Evolutionary conservation across 257 asterid species (phyloP).

Genomic region (Perilla frutescens): DNA sequence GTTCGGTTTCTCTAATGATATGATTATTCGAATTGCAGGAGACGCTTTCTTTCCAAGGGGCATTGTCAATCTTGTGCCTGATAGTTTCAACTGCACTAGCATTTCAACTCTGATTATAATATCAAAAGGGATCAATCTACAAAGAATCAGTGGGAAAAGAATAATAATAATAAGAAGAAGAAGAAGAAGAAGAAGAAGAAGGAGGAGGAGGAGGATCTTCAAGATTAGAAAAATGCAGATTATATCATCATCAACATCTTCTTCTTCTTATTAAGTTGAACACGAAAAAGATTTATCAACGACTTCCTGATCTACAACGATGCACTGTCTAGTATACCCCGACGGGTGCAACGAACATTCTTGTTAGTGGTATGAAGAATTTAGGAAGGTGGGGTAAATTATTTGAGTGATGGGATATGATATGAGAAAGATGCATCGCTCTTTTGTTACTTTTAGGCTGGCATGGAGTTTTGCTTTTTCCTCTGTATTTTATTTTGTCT

Average conservation of each 20-base stretch:
- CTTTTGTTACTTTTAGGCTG: constrained; percentile 46
- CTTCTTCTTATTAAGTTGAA: constrained; percentile 26
- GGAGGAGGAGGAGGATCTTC: not conserved
- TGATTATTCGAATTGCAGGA: constrained; percentile 40
- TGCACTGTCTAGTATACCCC: not conserved
- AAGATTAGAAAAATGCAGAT: constrained; percentile 33
- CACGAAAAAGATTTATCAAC: not conserved
- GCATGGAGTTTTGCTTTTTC: constrained; percentile 37
- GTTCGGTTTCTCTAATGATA: not conserved
- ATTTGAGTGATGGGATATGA: constrained; percentile 26
- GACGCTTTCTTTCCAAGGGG: constrained; percentile 38
- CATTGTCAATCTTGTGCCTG: constrained; percentile 41
- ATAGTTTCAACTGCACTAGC: constrained; percentile 35
- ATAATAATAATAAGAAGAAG: too few species aligned
- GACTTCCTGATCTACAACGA: not conserved
- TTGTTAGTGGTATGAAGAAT: constrained; percentile 12
- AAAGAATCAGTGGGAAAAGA: constrained; percentile 21
- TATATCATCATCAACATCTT: constrained; percentile 27
- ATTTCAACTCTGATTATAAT: constrained; percentile 30
- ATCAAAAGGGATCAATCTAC: not conserved
- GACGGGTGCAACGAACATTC: not conserved
- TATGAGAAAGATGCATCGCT: constrained; percentile 40
- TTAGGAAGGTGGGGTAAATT: constrained; percentile 30
- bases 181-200: not conserved
- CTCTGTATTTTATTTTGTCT: constrained; percentile 31